Evolutionary conservation across 1,139 yeast genomes (phyloP), one percentile per base, ranked within the genome.

Genomic region (Entelexis sorbosivorans): DNA sequence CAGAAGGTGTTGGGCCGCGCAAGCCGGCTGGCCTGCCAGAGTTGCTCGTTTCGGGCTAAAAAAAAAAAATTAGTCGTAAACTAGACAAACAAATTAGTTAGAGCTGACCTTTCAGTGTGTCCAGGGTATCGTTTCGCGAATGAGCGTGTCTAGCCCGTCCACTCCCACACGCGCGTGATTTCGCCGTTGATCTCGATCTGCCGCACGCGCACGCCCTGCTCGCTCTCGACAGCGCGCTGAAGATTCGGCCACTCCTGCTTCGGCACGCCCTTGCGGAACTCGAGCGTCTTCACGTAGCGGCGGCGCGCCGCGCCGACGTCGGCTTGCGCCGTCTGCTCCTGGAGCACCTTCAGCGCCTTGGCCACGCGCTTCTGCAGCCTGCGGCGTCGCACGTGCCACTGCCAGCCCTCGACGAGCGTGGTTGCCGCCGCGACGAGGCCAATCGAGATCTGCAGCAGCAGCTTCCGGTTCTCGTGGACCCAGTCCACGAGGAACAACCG

Each of bases 121-220:
- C 32, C 34, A 3, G 34, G 34, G 19, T 36, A 36, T 36, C 39
- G 20, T 20, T 36, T 19, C 39, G 14, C 8, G 13, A 7, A 7
- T 2, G 7, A 36, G 29, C 6, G 26, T 19, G 26, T 9, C 32
- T 40, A 55, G 16, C 84, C 78, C 31, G 81, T 73, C 95, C 95
- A 88, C 63, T 86, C 87, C 95, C 95, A 87, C 32, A 86, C 87
- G 61, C 81, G 79, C 78, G 83, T 78, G 55, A 87, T 82, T 59
- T 87, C 96, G 5, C 96, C 96, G 60, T 82, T 85, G 40, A 80
- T 72, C 63, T 88, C 96, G 56, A 78, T 67, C 55, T 81, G 76
- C 47, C 78, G 73, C 44, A 73, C 70, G 43, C 78, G 72, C 29
- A 87, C 76, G 59, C 81, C 81, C 33, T 81, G 69, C 60, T 86